Base-by-base conservation (phyloP, 495 filamentous ascomycete species). In the Xylaria cubensis region DNA sequence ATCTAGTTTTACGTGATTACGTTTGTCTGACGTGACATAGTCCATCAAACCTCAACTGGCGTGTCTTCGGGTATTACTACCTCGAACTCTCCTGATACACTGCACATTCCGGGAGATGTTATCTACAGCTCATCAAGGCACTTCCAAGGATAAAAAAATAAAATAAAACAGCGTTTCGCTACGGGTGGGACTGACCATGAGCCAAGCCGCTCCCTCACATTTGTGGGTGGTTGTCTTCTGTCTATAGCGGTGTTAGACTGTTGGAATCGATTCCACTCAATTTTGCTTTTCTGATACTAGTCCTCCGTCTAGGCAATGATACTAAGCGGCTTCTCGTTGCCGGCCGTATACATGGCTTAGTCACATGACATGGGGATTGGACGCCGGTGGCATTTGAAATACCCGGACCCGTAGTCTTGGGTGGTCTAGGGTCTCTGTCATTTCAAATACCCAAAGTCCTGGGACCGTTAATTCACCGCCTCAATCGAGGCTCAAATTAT, bases 1-100 rank as follows among this genome's bases (percentile, higher is more conserved):
- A 36, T 55, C 36, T 56, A 42, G 34, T 42, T 29, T 10, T 6
- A 36, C 48, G 50, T 44, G n/a, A 67, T 19, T 29, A 67, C 12
- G 32, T 21, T 56, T 69, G 67, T 50, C 67, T 24, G 7, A 69
- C 55, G 24, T 69, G 26, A 50, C 53, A 62, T 46, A 21, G 42
- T 29, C 32, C 21, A 15, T 69, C 39, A 44, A 51, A 46, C 63
- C 29, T 67, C 29, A 48, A 72, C 62, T 59, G 50, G 32, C 39
- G 51, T 72, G 32, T 61, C 51, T 65, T 67, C 70, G 51, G 70
- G 70, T 66, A 72, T 67, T 65, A 72, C 70, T 29, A 36, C 44
- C 41, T 56, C 41, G 41, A 72, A 59, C 61, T 48, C 62, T 48
- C 48, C 53, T 32, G 63, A 51, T 59, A 51, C 70, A 67, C 70